Evolutionary conservation across 1,139 yeast species (phyloP).

Genomic region (Geotrichum siamense): DNA sequence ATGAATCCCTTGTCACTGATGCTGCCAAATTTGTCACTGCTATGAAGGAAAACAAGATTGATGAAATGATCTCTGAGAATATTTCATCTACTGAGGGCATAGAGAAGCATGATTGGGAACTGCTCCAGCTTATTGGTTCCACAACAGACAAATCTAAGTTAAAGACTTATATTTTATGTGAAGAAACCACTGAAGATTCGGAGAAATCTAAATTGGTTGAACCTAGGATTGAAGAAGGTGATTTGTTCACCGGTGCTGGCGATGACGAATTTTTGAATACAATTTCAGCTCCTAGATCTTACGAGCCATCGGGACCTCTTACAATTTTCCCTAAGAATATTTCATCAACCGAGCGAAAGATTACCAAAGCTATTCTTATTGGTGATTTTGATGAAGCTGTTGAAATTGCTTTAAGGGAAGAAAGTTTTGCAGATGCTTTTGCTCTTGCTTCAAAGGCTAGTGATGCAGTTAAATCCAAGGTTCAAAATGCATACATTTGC

Average conservation of each 20-base stretch:
- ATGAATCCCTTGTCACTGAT: constrained; percentile 31
- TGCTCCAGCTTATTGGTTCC: constrained; percentile 49
- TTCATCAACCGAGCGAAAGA: constrained; percentile 40
- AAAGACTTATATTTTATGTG: constrained; percentile 25
- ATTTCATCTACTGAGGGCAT: constrained; percentile 38
- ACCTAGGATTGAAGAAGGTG: too few relatives aligned
- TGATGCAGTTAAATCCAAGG: constrained; percentile 52
- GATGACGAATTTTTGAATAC: constrained; percentile 33
- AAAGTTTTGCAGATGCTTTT: constrained; percentile 68
- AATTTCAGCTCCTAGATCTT: constrained; percentile 23
- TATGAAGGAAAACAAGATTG: constrained; percentile 48
- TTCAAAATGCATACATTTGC: constrained; percentile 61
- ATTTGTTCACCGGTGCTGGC: constrained; percentile 23
- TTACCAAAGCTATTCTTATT: constrained; percentile 51
- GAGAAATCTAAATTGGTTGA: constrained; percentile 4
- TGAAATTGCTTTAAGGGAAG: constrained; percentile 54
- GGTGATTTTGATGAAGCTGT: constrained; percentile 69
- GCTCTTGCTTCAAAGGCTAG: constrained; percentile 69
- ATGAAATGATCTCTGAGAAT: constrained; percentile 49
- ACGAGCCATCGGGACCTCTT: constrained; percentile 41
- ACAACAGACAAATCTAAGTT: constrained; percentile 40
- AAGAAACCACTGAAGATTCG: constrained; percentile 25
- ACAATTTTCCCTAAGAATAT: constrained; percentile 36
- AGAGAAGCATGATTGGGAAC: constrained; percentile 69
- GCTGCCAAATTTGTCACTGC: constrained; percentile 51